Conservation (phyloP, 345 rosid genomes). For the Litchi chinensis region DNA sequence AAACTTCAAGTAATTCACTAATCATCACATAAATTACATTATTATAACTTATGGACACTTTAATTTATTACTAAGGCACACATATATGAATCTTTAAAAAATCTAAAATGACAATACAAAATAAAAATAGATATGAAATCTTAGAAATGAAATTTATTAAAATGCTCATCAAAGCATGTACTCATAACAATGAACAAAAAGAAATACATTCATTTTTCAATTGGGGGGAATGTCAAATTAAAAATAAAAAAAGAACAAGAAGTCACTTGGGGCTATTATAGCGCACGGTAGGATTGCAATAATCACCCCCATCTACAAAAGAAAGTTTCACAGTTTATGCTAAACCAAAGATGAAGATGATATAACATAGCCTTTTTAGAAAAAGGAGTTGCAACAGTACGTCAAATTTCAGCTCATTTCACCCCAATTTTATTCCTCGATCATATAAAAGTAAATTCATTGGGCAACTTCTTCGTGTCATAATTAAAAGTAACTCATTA, state of each 20-base stretch:
- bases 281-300: background rate
- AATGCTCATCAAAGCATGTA: background rate
- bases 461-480: background rate
- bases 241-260: background rate
- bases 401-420: background rate
- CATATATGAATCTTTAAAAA: background rate
- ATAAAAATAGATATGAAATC: background rate
- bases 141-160: background rate
- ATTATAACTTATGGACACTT: background rate
- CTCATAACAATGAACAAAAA: background rate
- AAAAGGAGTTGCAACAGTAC: background rate
- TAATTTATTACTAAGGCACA: background rate
- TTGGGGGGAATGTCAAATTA: background rate
- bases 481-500: background rate
- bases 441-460: background rate
- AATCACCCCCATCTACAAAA: background rate
- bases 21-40: background rate
- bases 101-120: background rate
- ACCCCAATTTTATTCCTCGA: conserved; percentile 3
- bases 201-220: background rate
- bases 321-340: background rate
- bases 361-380: background rate
- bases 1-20: background rate
- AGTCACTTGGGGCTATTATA: background rate
- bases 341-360: background rate